A percentile compares a stretch with the other conserved stretches of the same genome.
phyloP scores from a whole-genome alignment of 2,329 filamentous ascomycete genomes.

The Tympanopsis confertula region DNA sequence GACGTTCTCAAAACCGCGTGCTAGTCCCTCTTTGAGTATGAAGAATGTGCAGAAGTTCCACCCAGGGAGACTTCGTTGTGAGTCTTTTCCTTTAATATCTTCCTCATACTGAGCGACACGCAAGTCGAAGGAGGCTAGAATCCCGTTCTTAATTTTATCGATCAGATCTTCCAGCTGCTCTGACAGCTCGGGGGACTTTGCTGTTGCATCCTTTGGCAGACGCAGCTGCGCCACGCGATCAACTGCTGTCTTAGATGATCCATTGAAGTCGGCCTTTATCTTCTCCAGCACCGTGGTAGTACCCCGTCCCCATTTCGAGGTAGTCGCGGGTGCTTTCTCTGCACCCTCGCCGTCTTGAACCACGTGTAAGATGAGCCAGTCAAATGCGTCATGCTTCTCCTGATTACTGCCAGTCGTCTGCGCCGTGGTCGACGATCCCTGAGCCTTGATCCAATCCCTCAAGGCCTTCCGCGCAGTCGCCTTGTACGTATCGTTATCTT shows the following conservation, averaged over 20 bases:
- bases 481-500: conserved; percentile 94
- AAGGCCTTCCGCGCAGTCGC: conserved; percentile 64
- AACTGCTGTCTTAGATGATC: conserved; percentile 50
- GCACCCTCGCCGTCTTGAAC: conserved; percentile 77
- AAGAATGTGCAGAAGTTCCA: conserved; percentile 99
- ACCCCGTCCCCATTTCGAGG: conserved; percentile 62
- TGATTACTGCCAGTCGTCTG: conserved; percentile 51
- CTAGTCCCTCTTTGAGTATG: conserved; percentile 88
- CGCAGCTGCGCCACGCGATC: conserved; percentile 81
- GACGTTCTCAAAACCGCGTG: conserved; percentile 88
- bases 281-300: conserved; percentile 82
- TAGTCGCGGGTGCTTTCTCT: conserved; percentile 52
- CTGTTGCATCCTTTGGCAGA: conserved; percentile 55
- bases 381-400: conserved; percentile 91
- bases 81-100: conserved; percentile 88
- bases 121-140: conserved; percentile 79
- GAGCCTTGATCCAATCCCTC: conserved; percentile 79
- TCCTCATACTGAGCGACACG: conserved; percentile 92
- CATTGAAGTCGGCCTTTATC: conserved; percentile 80
- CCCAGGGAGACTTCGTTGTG: conserved; percentile 73
- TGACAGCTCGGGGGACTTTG: conserved; percentile 63
- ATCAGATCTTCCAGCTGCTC: conserved; percentile 77
- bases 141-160: conserved; percentile 73
- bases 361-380: conserved; percentile 90
- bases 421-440: conserved; percentile 45